These are phyloP conservation scores for Agastache rugosa DNA, from an alignment of 257 asterid genomes.

Conservation along the genomic window DNA sequence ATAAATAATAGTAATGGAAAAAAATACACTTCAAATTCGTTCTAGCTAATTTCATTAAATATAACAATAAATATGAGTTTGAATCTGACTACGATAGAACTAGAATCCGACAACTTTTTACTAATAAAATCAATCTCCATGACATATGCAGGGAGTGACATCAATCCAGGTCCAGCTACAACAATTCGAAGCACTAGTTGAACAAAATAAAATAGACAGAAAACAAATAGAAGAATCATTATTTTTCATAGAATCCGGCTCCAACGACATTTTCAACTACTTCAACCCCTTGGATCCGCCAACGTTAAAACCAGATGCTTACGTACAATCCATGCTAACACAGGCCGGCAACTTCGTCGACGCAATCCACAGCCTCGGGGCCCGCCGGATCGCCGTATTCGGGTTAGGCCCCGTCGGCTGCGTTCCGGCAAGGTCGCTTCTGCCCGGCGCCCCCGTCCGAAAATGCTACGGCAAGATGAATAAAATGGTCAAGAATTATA, in stretches of 20 bases:
- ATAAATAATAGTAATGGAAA: no score
- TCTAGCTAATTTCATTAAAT: no score
- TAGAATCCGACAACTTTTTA: no score
- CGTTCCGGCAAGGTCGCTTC: slow-evolving; percentile 63
- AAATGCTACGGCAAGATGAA: slow-evolving; percentile 73
- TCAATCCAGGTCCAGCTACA: slow-evolving; percentile 60
- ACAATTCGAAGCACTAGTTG: slow-evolving; percentile 57
- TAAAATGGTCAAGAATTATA: slow-evolving; percentile 64
- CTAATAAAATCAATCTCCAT: background rate
- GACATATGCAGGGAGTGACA: slow-evolving; percentile 54
- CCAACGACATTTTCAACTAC: slow-evolving; percentile 70
- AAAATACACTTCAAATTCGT: no score
- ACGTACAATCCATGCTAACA: slow-evolving; percentile 57
- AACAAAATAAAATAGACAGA: slow-evolving; percentile 47
- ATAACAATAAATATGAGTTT: no score
- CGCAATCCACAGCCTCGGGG: slow-evolving; percentile 55
- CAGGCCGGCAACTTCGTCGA: slow-evolving; percentile 42
- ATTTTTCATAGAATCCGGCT: slow-evolving; percentile 70
- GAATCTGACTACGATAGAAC: no score
- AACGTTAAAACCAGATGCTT: slow-evolving; percentile 53
- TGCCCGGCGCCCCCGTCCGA: slow-evolving; percentile 60
- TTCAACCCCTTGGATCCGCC: slow-evolving; percentile 57
- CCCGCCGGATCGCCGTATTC: slow-evolving; percentile 54
- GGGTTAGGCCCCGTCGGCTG: slow-evolving; percentile 83
- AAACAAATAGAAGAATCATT: slow-evolving; percentile 46